Percentiles rank a stretch among this genome's conserved stretches.
phyloP scores from a whole-genome alignment of 352 stramenopile species.

The Pythium chondricola region DNA sequence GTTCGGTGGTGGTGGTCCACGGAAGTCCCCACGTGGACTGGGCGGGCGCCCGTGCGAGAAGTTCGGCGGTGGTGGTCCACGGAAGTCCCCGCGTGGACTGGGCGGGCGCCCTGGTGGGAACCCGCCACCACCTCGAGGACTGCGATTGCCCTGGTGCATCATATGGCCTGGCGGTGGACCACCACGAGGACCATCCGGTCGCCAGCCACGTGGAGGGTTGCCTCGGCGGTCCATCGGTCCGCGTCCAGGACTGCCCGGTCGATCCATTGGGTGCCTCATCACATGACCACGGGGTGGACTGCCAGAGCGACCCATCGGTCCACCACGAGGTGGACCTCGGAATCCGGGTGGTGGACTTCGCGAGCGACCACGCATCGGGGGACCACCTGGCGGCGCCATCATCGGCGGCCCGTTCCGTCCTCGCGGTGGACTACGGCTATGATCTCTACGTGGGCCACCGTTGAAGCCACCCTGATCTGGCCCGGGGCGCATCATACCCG shows the following conservation, averaged over 20 bases:
- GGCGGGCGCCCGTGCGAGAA: too few relatives aligned
- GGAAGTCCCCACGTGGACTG: too few relatives aligned
- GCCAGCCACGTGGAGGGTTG: background rate
- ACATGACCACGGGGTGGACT: slow-evolving; percentile 9
- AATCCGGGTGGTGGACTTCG: background rate
- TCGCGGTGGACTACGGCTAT: slow-evolving; percentile 2
- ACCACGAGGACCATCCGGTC: background rate
- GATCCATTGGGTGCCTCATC: slow-evolving; percentile 1
- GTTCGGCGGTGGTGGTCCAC: slow-evolving; percentile 1
- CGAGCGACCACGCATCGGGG: background rate
- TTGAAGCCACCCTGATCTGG: slow-evolving; percentile 1
- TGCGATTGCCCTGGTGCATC: background rate
- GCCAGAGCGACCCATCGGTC: background rate
- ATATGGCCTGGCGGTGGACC: slow-evolving; percentile 3
- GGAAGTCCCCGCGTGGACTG: too few relatives aligned
- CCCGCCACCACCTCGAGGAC: too few relatives aligned
- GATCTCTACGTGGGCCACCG: slow-evolving; percentile 5
- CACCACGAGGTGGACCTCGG: background rate
- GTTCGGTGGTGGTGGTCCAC: too few relatives aligned
- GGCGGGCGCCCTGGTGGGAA: too few relatives aligned
- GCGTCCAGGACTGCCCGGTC: background rate
- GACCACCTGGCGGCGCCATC: slow-evolving; percentile 1
- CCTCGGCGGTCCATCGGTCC: background rate
- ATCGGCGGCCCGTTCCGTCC: background rate
- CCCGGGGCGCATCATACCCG: background rate